These are phyloP conservation scores for Priceomyces medius DNA, from an alignment of 805 yeast species.

Conservation along the genomic window DNA sequence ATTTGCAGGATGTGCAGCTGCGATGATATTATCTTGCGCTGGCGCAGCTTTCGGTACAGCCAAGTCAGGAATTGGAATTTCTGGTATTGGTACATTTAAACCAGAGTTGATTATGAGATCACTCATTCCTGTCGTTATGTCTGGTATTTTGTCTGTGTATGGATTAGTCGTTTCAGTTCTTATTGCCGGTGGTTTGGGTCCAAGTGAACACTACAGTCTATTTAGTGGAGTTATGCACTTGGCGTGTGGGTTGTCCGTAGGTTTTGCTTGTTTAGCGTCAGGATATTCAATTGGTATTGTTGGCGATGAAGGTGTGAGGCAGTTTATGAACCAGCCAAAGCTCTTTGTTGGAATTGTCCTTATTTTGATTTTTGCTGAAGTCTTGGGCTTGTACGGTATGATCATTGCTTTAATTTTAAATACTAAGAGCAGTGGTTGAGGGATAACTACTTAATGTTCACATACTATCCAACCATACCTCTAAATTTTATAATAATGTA, in stretches of 20 bases:
- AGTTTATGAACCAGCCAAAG: conserved; percentile 83
- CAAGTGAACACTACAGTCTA: conserved; percentile 74
- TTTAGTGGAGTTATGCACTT: conserved; percentile 98
- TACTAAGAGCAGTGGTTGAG: conserved; percentile 73
- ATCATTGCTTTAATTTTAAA: conserved; percentile 90
- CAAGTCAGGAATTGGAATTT: conserved; percentile 95
- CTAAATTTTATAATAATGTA: too few relatives aligned
- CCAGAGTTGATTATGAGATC: conserved; percentile 97
- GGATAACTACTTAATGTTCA: not conserved
- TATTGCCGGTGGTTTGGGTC: conserved; percentile 87
- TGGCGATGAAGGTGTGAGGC: conserved; percentile 91
- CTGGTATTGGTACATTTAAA: conserved; percentile 96
- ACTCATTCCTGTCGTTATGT: conserved; percentile 95
- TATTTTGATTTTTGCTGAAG: conserved; percentile 89
- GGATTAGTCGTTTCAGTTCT: conserved; percentile 96
- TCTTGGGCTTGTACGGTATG: conserved; percentile 89
- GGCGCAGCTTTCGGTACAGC: conserved; percentile 99
- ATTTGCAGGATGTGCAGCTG: conserved; percentile 94
- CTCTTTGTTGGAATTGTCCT: conserved; percentile 87
- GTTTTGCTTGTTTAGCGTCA: conserved; percentile 92
- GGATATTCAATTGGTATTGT: conserved; percentile 96
- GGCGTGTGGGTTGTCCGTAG: conserved; percentile 94
- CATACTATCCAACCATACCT: too few relatives aligned
- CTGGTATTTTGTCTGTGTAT: conserved; percentile 95
- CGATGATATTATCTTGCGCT: conserved; percentile 87